Conservation (phyloP, 2,329 filamentous ascomycete genomes). For the Trichoderma asperellum region DNA sequence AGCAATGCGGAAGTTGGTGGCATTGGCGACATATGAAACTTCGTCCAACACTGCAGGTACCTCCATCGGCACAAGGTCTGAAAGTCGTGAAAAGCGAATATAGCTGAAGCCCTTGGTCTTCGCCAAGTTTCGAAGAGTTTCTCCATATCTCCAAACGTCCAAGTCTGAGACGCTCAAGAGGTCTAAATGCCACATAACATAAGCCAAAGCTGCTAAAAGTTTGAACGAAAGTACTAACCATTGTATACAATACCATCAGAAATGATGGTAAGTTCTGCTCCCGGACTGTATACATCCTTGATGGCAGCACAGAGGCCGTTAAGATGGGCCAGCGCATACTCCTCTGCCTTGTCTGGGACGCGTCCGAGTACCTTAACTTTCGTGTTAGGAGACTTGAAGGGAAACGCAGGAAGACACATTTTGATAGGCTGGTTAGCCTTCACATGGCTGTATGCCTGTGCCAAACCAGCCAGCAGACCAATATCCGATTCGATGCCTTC, state of each 20-base stretch:
- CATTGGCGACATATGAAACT: slow-evolving; percentile 55
- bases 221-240: slow-evolving; percentile 41
- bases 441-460: slow-evolving; percentile 44
- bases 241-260: slow-evolving; percentile 62
- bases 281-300: slow-evolving; percentile 50
- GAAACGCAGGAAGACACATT: slow-evolving; percentile 60
- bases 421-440: slow-evolving; percentile 42
- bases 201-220: not conserved
- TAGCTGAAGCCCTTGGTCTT: slow-evolving; percentile 46
- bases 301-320: slow-evolving; percentile 55
- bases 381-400: slow-evolving; percentile 63
- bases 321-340: slow-evolving; percentile 55
- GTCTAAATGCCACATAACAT: slow-evolving; percentile 42
- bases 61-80: slow-evolving; percentile 50
- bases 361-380: slow-evolving; percentile 56
- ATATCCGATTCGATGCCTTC: slow-evolving; percentile 37
- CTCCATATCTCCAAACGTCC: slow-evolving; percentile 57
- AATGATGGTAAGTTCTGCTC: slow-evolving; percentile 55
- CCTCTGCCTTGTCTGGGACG: slow-evolving; percentile 60
- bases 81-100: slow-evolving; percentile 55
- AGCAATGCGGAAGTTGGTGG: slow-evolving; percentile 52
- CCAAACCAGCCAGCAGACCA: slow-evolving; percentile 45
- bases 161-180: slow-evolving; percentile 54
- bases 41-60: slow-evolving; percentile 50
- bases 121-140: slow-evolving; percentile 49